These are phyloP conservation scores for Thielaviopsis euricoi DNA, from an alignment of 2,329 filamentous ascomycete species.

Conservation along the genomic window DNA sequence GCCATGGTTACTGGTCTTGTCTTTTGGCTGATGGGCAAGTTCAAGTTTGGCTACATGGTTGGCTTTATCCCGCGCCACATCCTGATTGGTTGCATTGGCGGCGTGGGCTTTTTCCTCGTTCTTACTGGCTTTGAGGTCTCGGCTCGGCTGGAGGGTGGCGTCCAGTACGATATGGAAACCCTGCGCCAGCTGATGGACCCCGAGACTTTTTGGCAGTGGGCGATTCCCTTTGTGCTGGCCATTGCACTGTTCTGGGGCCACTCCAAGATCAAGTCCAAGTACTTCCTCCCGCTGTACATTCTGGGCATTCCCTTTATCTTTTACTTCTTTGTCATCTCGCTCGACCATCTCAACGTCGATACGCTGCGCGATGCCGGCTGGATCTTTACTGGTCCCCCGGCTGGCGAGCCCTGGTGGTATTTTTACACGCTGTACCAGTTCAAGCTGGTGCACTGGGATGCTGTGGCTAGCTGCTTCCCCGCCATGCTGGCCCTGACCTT, in stretches of 20 bases:
- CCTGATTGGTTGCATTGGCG: conserved; percentile 89
- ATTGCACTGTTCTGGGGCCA: conserved; percentile 62
- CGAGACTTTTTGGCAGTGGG: conserved; percentile 70
- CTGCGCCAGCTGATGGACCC: conserved; percentile 54
- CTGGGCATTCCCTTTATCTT: conserved; percentile 60
- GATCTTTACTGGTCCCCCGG: conserved; percentile 78
- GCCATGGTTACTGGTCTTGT: conserved; percentile 80
- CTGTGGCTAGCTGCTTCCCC: conserved; percentile 68
- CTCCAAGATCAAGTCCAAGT: conserved; percentile 61
- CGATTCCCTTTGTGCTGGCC: conserved; percentile 60
- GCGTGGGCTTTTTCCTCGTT: conserved; percentile 87
- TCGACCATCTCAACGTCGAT: conserved; percentile 51
- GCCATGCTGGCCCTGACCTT: conserved; percentile 96
- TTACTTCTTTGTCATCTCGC: conserved; percentile 56
- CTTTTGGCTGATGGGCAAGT: conserved; percentile 80
- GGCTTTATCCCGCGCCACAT: conserved; percentile 96
- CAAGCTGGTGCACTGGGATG: conserved; percentile 63
- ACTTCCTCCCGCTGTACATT: conserved; percentile 77
- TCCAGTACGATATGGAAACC: conserved; percentile 67
- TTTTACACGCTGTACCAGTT: conserved; percentile 95
- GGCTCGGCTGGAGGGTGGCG: conserved; percentile 67
- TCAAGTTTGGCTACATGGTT: conserved; percentile 78
- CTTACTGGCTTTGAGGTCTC: conserved; percentile 89
- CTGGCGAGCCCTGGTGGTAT: conserved; percentile 85
- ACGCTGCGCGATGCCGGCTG: conserved; percentile 59